These are phyloP conservation scores for Megacollybia marginata DNA, from an alignment of 768 basidiomycete genomes.

Conservation along the genomic window DNA sequence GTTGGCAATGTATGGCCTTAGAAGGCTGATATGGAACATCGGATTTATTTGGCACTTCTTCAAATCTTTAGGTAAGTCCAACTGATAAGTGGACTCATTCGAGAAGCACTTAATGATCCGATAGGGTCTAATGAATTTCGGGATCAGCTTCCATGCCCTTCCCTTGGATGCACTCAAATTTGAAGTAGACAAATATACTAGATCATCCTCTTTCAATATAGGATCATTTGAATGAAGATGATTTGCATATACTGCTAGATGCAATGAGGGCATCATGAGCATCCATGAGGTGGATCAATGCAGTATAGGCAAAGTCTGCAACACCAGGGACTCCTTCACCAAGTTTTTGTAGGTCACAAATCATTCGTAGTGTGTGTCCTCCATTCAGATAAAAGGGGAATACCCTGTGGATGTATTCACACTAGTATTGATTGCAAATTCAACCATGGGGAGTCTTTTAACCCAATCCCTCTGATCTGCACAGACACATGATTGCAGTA, in stretches of 20 bases:
- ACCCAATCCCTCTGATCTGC: constrained; percentile 2
- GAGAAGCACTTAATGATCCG: constrained; percentile 5
- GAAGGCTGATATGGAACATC: constrained; percentile 15
- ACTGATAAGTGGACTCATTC: constrained; percentile 9
- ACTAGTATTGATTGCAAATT: too few relatives aligned
- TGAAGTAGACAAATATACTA: constrained; percentile 21
- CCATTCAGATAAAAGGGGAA: background rate
- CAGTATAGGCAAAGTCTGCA: constrained; percentile 9
- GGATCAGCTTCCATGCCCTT: constrained; percentile 20
- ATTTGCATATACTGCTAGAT: constrained; percentile 14
- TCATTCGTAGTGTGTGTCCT: background rate
- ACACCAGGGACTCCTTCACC: constrained; percentile 7
- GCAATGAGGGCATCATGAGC: constrained; percentile 15
- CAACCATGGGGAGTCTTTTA: too few relatives aligned
- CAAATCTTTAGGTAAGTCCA: constrained; percentile 17
- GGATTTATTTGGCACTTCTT: constrained; percentile 13
- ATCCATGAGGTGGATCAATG: constrained; percentile 4
- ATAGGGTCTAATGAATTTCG: constrained; percentile 24
- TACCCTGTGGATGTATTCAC: too few relatives aligned
- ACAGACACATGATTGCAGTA: constrained; percentile 2
- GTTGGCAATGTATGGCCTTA: constrained; percentile 14
- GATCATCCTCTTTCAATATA: constrained; percentile 10
- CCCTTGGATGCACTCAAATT: constrained; percentile 22
- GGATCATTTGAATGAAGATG: background rate
- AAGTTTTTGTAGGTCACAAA: background rate